Base-by-base conservation (phyloP, 2,329 filamentous ascomycete genomes). In the Arthrinium puccinioides region DNA sequence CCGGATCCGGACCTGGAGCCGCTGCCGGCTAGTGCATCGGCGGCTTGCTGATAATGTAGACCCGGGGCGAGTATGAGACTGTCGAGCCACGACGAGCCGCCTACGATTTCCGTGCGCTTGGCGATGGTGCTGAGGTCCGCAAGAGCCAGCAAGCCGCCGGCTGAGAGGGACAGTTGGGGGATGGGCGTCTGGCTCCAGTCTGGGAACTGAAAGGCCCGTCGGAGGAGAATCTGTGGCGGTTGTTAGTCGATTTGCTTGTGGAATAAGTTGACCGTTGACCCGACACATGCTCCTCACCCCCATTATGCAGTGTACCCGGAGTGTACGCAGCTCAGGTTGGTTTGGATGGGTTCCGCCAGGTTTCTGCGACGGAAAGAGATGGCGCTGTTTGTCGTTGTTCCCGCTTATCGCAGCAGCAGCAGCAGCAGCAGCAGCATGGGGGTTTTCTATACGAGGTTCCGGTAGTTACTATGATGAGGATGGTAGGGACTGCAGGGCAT, bases 41-140 rank as follows among this genome's bases (percentile, higher is more conserved):
- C 74, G 4, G 68, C 64, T 46, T 80, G 74, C 46, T 81, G 74
- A 45, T 71, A 72, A 54, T 82, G 78, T 35, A 81, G 50, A 0
- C 78, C 77, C 0, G 77, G 77, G 2, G 72, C 74, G 3, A 82
- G 62, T 10, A 80, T 60, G 9, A 82, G 60, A 7, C 61, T 60
- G 51, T 81, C 77, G 1, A 76, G 57, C 61, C 71, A 73, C 3
- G 67, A 69, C 1, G 74, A 70, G 3, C 71, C 73, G 19, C 76
- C 76, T 3, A 65, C 68, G 30, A 79, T 62, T 13, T 66, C 69
- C 3, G 76, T 80, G 6, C 75, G 67, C 32, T 70, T 61, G 6
- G 73, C 70, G 19, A 79, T 62, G 3, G 71, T 76, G 24, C 64
- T 62, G 26, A 81, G 64, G 42, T 80, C 74, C 4, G 76, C 76